Evolutionary conservation across 768 basidiomycete species (phyloP).

Genomic region (Lyophyllum decastes): DNA sequence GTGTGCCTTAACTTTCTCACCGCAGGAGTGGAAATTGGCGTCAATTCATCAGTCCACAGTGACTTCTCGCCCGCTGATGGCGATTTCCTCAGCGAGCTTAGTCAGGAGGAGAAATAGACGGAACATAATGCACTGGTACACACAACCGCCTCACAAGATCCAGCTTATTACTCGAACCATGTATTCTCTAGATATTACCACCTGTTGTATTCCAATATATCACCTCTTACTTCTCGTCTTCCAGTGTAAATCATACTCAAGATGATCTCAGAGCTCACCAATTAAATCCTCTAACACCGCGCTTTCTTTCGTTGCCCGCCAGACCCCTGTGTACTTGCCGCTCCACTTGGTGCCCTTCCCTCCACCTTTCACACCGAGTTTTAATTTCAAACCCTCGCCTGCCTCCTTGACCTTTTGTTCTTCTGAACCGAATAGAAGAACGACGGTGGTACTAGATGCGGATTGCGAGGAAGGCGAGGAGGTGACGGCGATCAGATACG

Average conservation of each 20-base stretch:
- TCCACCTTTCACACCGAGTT: slow-evolving; percentile 71
- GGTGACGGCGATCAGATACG: slow-evolving; percentile 41
- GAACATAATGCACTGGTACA: too few relatives aligned
- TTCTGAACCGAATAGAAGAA: slow-evolving; percentile 63
- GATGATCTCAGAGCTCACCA: slow-evolving; percentile 21
- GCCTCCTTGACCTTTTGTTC: slow-evolving; percentile 58
- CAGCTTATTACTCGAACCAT: background rate
- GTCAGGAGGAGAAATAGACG: slow-evolving; percentile 9
- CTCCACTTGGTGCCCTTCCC: slow-evolving; percentile 79
- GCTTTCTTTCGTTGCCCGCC: slow-evolving; percentile 53
- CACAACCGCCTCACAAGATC: background rate
- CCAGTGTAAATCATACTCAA: background rate
- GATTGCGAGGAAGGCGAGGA: slow-evolving; percentile 65
- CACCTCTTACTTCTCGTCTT: background rate
- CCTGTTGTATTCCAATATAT: slow-evolving; percentile 8
- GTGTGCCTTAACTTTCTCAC: background rate
- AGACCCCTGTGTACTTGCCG: slow-evolving; percentile 68
- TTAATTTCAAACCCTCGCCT: slow-evolving; percentile 58
- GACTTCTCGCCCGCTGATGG: background rate
- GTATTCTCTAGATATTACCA: background rate
- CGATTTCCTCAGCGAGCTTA: slow-evolving; percentile 2
- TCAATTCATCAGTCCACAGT: slow-evolving; percentile 4
- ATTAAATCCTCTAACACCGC: slow-evolving; percentile 40
- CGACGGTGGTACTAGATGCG: slow-evolving; percentile 46
- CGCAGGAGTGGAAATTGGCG: background rate